phyloP scores from a whole-genome alignment of 2,329 filamentous ascomycete species.

The Trichoderma koningii region DNA sequence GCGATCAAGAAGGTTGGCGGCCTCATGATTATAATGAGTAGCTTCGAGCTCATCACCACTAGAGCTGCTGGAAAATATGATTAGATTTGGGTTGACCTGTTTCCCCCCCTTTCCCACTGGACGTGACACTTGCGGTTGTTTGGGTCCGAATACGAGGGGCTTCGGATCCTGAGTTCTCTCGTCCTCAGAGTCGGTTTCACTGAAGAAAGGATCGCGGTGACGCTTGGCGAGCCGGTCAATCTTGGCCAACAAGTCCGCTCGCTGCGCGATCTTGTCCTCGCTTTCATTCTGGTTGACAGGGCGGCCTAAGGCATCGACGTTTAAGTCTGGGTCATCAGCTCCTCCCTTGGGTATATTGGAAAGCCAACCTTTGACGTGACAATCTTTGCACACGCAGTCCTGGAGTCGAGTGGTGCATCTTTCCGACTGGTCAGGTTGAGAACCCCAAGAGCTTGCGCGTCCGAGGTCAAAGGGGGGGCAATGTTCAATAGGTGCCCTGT shows the following conservation, averaged over 20 bases:
- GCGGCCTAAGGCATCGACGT: conserved; percentile 28
- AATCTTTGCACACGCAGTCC: conserved; percentile 27
- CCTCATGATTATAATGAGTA: neutral
- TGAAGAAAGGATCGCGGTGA: no score
- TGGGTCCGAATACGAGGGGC: no score
- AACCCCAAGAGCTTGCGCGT: conserved; percentile 6
- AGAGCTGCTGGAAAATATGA: neutral
- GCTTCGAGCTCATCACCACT: neutral
- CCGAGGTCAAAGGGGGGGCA: conserved; percentile 5
- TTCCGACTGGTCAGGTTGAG: neutral
- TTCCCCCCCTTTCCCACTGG: neutral
- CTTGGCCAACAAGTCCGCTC: neutral
- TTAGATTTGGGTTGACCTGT: neutral
- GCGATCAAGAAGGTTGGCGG: neutral
- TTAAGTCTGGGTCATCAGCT: neutral
- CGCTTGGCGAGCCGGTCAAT: neutral
- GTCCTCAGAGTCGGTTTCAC: no score
- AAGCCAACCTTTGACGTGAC: conserved; percentile 26
- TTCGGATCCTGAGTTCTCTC: no score
- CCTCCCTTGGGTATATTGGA: neutral
- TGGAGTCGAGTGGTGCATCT: neutral
- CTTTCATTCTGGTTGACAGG: conserved; percentile 12
- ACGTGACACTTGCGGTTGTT: neutral
- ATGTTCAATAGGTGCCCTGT: neutral
- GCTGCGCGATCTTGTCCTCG: neutral